Percentiles rank a stretch among this genome's conserved stretches.
These are phyloP conservation scores for Ogataea polymorpha DNA, from an alignment of 805 yeast species.

Conservation along the genomic window DNA sequence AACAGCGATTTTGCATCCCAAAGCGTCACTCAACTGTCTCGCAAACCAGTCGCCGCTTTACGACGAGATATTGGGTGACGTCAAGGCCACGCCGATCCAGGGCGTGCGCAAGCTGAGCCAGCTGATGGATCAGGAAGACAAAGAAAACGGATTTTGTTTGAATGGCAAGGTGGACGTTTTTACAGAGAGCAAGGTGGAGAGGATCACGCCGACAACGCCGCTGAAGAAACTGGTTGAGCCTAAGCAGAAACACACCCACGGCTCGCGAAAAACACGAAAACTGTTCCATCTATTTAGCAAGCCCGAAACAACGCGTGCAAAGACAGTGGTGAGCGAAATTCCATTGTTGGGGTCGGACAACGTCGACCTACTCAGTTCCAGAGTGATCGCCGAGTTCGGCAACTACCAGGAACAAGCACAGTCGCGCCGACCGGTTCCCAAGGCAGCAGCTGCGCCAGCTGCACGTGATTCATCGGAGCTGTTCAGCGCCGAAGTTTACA, in stretches of 20 bases:
- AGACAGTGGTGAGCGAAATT: neutral
- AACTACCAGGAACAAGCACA: slow-evolving; percentile 25
- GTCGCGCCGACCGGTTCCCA: slow-evolving; percentile 20
- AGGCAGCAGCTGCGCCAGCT: slow-evolving; percentile 22
- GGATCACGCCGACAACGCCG: slow-evolving; percentile 65
- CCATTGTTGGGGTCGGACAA: slow-evolving; percentile 28
- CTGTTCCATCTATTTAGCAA: slow-evolving; percentile 5
- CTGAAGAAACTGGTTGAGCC: slow-evolving; percentile 51
- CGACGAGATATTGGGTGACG: slow-evolving; percentile 28
- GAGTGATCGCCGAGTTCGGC: slow-evolving; percentile 59
- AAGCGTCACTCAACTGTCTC: slow-evolving; percentile 33
- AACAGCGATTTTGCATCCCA: slow-evolving; percentile 31
- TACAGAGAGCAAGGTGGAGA: slow-evolving; percentile 40
- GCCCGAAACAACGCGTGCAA: slow-evolving; percentile 1
- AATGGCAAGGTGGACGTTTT: slow-evolving; percentile 51
- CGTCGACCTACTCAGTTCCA: slow-evolving; percentile 64
- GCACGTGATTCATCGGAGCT: slow-evolving; percentile 9
- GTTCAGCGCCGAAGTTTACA: slow-evolving; percentile 5
- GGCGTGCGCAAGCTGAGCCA: slow-evolving; percentile 30
- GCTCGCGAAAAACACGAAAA: neutral
- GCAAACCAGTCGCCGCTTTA: slow-evolving; percentile 26
- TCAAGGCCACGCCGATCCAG: slow-evolving; percentile 31
- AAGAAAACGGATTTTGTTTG: slow-evolving; percentile 42
- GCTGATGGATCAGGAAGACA: slow-evolving; percentile 16
- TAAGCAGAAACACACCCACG: neutral